Percentiles rank a stretch among this genome's conserved stretches.
phyloP scores from a whole-genome alignment of 1,284 basidiomycete species.

The Ganoderma meredithae region DNA sequence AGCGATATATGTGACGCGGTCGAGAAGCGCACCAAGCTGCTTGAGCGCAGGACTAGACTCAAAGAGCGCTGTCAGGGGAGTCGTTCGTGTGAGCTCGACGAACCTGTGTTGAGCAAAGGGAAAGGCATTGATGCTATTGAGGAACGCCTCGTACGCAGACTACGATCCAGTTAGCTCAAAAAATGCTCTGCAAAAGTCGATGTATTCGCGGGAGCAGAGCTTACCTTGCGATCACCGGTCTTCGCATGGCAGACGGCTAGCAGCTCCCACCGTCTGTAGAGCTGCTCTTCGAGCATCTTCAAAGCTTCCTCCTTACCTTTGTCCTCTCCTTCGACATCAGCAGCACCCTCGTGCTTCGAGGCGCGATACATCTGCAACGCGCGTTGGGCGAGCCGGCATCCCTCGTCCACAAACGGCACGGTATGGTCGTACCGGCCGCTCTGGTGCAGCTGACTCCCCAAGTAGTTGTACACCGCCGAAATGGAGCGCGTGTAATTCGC shows the following conservation, averaged over 20 bases:
- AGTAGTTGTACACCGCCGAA: constrained; percentile 71
- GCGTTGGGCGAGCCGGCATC: constrained; percentile 58
- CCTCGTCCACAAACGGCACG: constrained; percentile 68
- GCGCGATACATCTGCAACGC: constrained; percentile 46
- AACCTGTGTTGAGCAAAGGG: constrained; percentile 54
- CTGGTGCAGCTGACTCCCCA: constrained; percentile 71
- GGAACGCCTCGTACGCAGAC: constrained; percentile 68
- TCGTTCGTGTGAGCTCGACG: constrained; percentile 41
- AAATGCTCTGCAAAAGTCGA: background rate
- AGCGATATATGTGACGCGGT: constrained; percentile 70
- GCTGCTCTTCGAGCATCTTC: constrained; percentile 65
- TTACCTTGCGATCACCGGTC: constrained; percentile 73
- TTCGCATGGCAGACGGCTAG: constrained; percentile 79
- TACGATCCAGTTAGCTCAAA: constrained; percentile 37
- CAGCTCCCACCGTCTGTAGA: constrained; percentile 80
- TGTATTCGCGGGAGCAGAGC: constrained; percentile 25
- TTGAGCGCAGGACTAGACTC: constrained; percentile 49
- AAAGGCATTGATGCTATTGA: constrained; percentile 59
- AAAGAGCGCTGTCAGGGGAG: constrained; percentile 45
- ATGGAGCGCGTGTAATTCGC: constrained; percentile 70
- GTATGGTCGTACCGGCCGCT: constrained; percentile 64
- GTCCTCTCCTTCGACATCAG: constrained; percentile 34
- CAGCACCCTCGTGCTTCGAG: constrained; percentile 14
- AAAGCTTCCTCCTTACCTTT: constrained; percentile 57
- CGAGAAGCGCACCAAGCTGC: constrained; percentile 65